Percentiles rank a stretch among this genome's conserved stretches.
Conservation (phyloP, 441 rosid species). For the Daphne laureola region DNA sequence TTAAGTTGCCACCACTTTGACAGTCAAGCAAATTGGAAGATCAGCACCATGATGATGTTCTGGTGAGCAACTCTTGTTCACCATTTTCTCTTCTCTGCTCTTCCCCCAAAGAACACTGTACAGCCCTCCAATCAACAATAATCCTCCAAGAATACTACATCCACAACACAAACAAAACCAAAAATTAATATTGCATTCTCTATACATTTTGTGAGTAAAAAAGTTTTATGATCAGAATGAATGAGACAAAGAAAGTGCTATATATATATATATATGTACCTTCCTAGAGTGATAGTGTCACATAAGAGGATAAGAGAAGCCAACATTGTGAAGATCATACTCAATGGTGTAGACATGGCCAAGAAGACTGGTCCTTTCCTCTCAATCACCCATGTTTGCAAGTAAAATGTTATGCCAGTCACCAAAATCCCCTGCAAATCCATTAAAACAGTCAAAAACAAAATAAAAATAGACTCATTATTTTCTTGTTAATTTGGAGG, state of each 20-base stretch:
- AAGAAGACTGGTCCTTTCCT: slow-evolving; percentile 84
- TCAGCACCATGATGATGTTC: slow-evolving; percentile 27
- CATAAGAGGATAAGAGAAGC: slow-evolving; percentile 54
- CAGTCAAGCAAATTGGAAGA: slow-evolving; percentile 18
- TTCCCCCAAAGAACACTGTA: slow-evolving; percentile 86
- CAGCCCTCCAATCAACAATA: slow-evolving; percentile 64
- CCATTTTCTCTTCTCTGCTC: slow-evolving; percentile 40
- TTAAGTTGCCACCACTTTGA: slow-evolving; percentile 25
- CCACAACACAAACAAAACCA: neutral
- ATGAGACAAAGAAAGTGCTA: no score
- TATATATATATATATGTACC: slow-evolving; percentile 25
- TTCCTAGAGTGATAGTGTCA: slow-evolving; percentile 60
- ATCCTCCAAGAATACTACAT: slow-evolving; percentile 58
- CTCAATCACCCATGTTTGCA: slow-evolving; percentile 87
- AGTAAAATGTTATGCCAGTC: slow-evolving; percentile 70
- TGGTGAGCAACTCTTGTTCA: slow-evolving; percentile 13
- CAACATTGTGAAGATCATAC: slow-evolving; percentile 52
- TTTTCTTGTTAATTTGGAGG: neutral
- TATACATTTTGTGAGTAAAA: no score
- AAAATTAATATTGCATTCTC: no score
- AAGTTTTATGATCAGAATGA: no score
- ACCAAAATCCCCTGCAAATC: slow-evolving; percentile 67
- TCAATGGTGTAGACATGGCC: slow-evolving; percentile 86
- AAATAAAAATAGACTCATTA: neutral
- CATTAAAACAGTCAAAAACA: neutral